These are phyloP conservation scores for Saccharomycopsis olivae DNA, from an alignment of 805 yeast genomes.

Conservation along the genomic window DNA sequence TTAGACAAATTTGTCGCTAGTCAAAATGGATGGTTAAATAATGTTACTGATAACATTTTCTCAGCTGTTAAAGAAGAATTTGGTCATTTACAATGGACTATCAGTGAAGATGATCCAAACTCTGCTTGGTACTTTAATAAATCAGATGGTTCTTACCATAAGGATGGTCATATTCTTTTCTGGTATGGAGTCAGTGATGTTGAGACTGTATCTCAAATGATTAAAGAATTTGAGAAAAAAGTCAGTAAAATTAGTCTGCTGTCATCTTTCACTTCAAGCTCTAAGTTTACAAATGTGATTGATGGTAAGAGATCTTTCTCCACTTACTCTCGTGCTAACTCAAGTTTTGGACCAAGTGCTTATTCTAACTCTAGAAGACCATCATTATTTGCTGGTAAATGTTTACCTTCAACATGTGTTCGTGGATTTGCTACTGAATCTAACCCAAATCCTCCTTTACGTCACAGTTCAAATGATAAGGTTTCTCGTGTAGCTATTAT, in stretches of 20 bases:
- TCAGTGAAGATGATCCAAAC: slow-evolving; percentile 82
- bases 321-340: slow-evolving; percentile 24
- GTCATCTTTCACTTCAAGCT: background rate
- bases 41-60: slow-evolving; percentile 92
- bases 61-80: slow-evolving; percentile 68
- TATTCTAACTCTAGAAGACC: background rate
- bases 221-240: slow-evolving; percentile 39
- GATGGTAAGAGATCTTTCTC: slow-evolving; percentile 48
- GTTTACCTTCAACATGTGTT: too few species aligned
- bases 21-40: slow-evolving; percentile 92
- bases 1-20: slow-evolving; percentile 82
- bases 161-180: slow-evolving; percentile 80
- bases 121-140: slow-evolving; percentile 85
- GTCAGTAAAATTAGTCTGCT: slow-evolving; percentile 20
- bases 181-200: slow-evolving; percentile 84
- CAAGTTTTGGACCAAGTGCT: too few species aligned
- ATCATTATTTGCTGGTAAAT: slow-evolving; percentile 19
- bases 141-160: slow-evolving; percentile 89
- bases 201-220: slow-evolving; percentile 49
- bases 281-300: slow-evolving; percentile 21
- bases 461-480: slow-evolving; percentile 44
- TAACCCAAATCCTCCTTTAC: slow-evolving; percentile 66
- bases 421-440: slow-evolving; percentile 29
- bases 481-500: slow-evolving; percentile 78
- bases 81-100: slow-evolving; percentile 72